These are phyloP conservation scores for Endotrypanum monterogeii DNA, from an alignment of 208 protist species.

Conservation along the genomic window DNA sequence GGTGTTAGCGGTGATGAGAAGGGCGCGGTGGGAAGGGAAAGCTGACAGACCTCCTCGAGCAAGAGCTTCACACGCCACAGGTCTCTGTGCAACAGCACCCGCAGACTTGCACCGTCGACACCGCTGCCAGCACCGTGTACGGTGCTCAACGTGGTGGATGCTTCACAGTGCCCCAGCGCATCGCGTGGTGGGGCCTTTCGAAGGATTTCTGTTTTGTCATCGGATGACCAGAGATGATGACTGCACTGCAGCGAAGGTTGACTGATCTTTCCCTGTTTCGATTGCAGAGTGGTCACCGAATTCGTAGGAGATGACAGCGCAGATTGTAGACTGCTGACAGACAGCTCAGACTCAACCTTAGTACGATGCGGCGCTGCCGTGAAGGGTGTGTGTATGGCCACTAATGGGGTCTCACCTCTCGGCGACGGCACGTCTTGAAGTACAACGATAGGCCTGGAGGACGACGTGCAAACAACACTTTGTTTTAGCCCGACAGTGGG, in stretches of 20 bases:
- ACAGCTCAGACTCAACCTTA: too few relatives aligned
- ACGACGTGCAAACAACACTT: background rate
- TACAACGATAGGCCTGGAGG: background rate
- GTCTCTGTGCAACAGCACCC: slow-evolving; percentile 27
- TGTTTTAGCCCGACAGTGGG: background rate
- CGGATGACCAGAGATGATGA: slow-evolving; percentile 21
- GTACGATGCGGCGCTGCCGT: background rate
- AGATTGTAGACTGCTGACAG: slow-evolving; percentile 1
- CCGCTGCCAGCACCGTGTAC: background rate
- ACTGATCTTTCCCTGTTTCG: background rate
- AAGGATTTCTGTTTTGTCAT: background rate
- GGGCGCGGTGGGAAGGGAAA: slow-evolving; percentile 1
- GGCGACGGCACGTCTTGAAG: background rate
- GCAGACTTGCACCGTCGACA: background rate
- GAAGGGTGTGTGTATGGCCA: background rate
- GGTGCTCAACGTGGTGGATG: background rate
- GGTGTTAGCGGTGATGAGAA: background rate
- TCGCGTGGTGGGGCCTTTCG: too few relatives aligned
- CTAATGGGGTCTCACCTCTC: too few relatives aligned
- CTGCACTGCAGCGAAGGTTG: slow-evolving; percentile 3
- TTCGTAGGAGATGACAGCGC: background rate
- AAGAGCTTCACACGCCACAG: slow-evolving; percentile 22
- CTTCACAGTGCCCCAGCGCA: background rate
- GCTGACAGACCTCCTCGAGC: slow-evolving; percentile 19
- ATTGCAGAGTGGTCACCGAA: background rate